Evolutionary conservation across 495 filamentous ascomycete species (phyloP).

Genomic region (Aspergillus olivimuriae): DNA sequence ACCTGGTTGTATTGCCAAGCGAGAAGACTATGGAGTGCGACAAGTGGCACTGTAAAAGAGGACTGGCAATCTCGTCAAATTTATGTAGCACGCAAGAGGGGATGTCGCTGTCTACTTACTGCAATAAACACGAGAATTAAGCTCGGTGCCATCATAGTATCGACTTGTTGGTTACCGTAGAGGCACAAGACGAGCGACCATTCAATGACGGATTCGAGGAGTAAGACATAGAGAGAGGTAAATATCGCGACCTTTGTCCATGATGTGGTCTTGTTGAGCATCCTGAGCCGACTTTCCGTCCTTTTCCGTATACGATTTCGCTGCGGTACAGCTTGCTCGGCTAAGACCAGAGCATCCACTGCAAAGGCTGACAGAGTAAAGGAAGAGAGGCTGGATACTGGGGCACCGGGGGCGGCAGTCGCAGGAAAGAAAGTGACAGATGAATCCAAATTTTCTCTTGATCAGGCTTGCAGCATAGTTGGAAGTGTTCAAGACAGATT

Average conservation of each 20-base stretch:
- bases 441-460: no score
- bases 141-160: conserved; percentile 39
- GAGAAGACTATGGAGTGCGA: conserved; percentile 37
- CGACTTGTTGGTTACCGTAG: conserved; percentile 31
- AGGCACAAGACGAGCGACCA: conserved; percentile 34
- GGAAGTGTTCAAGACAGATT: not conserved
- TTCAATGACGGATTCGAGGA: conserved; percentile 34
- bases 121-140: conserved; percentile 32
- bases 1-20: conserved; percentile 41
- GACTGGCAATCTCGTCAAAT: conserved; percentile 21
- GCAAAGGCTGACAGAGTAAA: no score
- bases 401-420: no score
- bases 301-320: conserved; percentile 7
- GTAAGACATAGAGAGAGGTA: conserved; percentile 31
- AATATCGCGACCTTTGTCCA: conserved; percentile 41
- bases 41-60: conserved; percentile 33
- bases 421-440: no score
- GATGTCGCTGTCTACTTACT: conserved; percentile 20
- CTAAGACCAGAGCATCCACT: no score
- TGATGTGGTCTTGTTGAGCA: conserved; percentile 25
- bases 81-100: not conserved
- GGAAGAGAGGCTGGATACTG: no score
- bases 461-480: no score
- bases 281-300: conserved; percentile 22
- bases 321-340: conserved; percentile 3